Base-by-base conservation (phyloP, 2,329 filamentous ascomycete species). In the Beauveria medogensis region DNA sequence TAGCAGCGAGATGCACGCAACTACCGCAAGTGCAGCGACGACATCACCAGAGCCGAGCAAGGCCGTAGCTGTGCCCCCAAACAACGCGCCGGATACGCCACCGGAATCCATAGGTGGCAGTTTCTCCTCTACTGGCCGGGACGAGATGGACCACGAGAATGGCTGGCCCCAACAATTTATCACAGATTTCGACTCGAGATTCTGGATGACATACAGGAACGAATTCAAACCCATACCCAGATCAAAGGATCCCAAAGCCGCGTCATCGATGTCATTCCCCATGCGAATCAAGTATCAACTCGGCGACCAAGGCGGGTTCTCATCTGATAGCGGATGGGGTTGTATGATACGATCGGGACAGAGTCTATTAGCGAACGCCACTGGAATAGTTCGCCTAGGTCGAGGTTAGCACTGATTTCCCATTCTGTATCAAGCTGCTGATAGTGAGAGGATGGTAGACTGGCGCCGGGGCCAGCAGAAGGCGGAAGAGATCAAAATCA, bases 261-360 rank as follows among this genome's bases (percentile, higher is more conserved):
- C 80, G 1, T 80, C 87, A 4, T 79, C 85, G 8, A 84, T 97
- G 77, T 95, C 91, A 3, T 84, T 97, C 62, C 80, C 90, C 2
- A 93, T 96, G 74, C 87, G 92, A 55, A 79, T 97, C 66, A 89
- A 92, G 69, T 92, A 81, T 59, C 89, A 91, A 69, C 77, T 97
- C 6, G 82, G 85, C 12, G 91, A 96, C 54, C 84, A 90, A 61
- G 81, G 81, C 28, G 92, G 90, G 5, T 99, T 97, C 74, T 89
- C 91, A 12, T 93, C 91, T 2, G 94, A 99, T 72, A 92, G 91
- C 10, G 94, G 94, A 56, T 99, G 95, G 92, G 94, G 94, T 0
- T 99, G 94, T 71, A 99, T 99, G 94, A 97, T 99, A 67, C 82
- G 94, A 63, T 97, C 93, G 6, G 94, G 94, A 3, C 94, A 99